Evolutionary conservation across 441 rosid species (phyloP), one percentile per base, ranked within the genome.

Genomic region (Aquilaria agallochum): DNA sequence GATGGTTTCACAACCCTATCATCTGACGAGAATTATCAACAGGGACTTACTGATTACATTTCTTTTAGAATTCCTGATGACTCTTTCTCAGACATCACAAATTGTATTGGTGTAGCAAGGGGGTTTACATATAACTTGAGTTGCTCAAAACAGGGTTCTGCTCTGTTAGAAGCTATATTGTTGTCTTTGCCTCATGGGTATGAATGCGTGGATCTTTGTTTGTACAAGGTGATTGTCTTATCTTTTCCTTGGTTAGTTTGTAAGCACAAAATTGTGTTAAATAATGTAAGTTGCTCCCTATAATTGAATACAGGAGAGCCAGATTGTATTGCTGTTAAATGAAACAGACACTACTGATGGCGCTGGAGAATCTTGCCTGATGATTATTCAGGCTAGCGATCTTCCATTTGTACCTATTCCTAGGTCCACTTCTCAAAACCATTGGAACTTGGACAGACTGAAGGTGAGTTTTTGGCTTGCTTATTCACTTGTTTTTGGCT

Each of bases 301-400:
- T 5, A 12, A 47, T 64, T 15, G 27, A 50, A 74, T 71, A 68
- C 83, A 94, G 98, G 91, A 87, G 46, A 74, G 70, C 48, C 92
- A 90, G 72, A 62, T 94, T 56, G 97, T 88, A 67, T 52, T 94
- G 57, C 53, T 90, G 59, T 61, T 91, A 68, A 86, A 94, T 58
- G 76, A 76, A 76, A 72, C 66, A 65, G 65, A 75, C 58, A 58
- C 40, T 52, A 64, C 78, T 27, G 89, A 88, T 73, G 76, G 74
- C 72, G 68, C 83, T 11, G 97, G 86, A 78, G 83, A 83, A 75
- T 89, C 92, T 13, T 80, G 84, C 76, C 75, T 94, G 87, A 85
- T 86, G 89, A 78, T 87, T 70, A 56, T 87, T 71, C 76, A 76
- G 72, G 85, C 81, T 69, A 63, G 72, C 56, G 80, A 87, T 66